phyloP scores from a whole-genome alignment of 495 filamentous ascomycete genomes.

The Darksidea phi region DNA sequence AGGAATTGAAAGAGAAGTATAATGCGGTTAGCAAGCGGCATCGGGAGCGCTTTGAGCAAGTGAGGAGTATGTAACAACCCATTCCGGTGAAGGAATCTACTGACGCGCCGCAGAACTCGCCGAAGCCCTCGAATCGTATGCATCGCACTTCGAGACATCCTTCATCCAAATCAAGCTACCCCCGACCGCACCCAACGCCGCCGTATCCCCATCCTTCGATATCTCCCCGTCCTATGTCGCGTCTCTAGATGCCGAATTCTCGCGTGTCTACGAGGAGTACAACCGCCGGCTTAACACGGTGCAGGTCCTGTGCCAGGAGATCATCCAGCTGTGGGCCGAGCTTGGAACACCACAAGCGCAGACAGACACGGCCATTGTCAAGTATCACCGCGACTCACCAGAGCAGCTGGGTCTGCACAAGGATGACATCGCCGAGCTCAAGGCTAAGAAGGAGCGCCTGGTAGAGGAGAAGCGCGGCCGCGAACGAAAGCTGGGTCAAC shows the following conservation, averaged over 20 bases:
- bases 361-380: conserved; percentile 82
- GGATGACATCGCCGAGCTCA: conserved; percentile 73
- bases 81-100: neutral
- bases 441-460: conserved; percentile 73
- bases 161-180: conserved; percentile 81
- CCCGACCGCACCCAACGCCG: conserved; percentile 70
- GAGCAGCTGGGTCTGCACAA: conserved; percentile 91
- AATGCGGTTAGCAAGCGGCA: conserved; percentile 74
- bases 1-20: conserved; percentile 80
- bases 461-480: conserved; percentile 89
- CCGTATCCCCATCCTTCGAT: conserved; percentile 78
- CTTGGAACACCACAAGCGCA: conserved; percentile 89
- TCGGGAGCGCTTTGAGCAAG: conserved; percentile 85
- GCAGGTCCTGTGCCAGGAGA: conserved; percentile 72
- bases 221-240: conserved; percentile 85
- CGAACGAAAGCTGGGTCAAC: conserved; percentile 76
- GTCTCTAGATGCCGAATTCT: conserved; percentile 84
- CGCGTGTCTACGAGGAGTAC: conserved; percentile 92
- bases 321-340: conserved; percentile 93
- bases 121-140: conserved; percentile 89
- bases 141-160: conserved; percentile 83
- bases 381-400: conserved; percentile 81
- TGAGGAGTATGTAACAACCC: conserved; percentile 69
- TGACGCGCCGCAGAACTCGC: conserved; percentile 67
- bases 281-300: conserved; percentile 73